Conservation (phyloP, 768 basidiomycete genomes). For the Lyophyllum semitale region DNA sequence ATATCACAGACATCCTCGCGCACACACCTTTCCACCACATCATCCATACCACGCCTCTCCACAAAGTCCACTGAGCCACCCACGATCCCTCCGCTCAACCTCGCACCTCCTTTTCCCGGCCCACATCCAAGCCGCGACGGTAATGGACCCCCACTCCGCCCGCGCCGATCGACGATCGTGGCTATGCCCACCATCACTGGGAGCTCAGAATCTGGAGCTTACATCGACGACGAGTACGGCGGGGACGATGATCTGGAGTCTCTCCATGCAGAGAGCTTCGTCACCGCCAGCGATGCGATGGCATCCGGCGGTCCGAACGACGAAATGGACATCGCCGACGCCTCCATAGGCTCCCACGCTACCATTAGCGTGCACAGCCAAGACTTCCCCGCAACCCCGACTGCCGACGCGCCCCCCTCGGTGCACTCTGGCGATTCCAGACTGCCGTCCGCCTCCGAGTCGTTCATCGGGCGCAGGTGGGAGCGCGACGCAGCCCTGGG, state of each 20-base stretch:
- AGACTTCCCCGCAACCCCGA: neutral
- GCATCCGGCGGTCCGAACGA: neutral
- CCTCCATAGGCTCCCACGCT: neutral
- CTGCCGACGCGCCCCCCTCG: conserved; percentile 9
- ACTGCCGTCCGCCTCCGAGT: conserved; percentile 42
- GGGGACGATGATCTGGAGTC: conserved; percentile 43
- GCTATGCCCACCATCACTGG: conserved; percentile 44
- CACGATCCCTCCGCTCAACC: conserved; percentile 59
- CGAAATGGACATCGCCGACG: conserved; percentile 14
- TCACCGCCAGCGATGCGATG: conserved; percentile 42
- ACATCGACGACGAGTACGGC: conserved; percentile 32
- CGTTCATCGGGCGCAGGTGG: conserved; percentile 55
- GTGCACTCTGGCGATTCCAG: conserved; percentile 10
- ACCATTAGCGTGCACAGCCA: neutral
- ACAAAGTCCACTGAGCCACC: conserved; percentile 31
- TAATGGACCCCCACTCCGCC: conserved; percentile 28
- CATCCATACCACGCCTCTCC: conserved; percentile 22
- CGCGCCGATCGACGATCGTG: conserved; percentile 23
- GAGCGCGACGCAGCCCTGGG: conserved; percentile 42
- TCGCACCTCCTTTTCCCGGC: conserved; percentile 54
- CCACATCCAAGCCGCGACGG: conserved; percentile 33
- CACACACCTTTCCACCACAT: conserved; percentile 50
- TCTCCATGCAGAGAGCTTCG: conserved; percentile 57
- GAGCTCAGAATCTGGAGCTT: conserved; percentile 34
- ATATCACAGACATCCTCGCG: conserved; percentile 64